Percentiles rank a stretch among this genome's conserved stretches.
phyloP scores from a whole-genome alignment of 441 rosid species.

The Manihot esculenta region DNA sequence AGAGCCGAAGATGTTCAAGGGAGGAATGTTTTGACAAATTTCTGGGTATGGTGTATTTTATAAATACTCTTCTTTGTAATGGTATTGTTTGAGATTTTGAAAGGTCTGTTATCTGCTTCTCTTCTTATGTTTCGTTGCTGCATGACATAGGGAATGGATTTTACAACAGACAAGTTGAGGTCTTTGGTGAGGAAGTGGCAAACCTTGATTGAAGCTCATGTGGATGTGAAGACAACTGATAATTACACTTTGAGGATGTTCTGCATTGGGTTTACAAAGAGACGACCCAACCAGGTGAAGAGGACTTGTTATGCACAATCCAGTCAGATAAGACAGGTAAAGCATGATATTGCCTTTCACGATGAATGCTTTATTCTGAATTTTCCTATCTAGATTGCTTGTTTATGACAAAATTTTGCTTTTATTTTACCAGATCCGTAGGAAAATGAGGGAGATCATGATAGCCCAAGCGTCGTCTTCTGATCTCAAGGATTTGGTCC shows the following conservation, averaged over 20 bases:
- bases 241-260: slow-evolving; percentile 76
- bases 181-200: slow-evolving; percentile 92
- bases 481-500: slow-evolving; percentile 68
- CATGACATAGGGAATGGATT: slow-evolving; percentile 51
- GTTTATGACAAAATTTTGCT: neutral
- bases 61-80: neutral
- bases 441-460: slow-evolving; percentile 80
- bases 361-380: neutral
- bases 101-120: neutral
- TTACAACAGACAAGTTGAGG: slow-evolving; percentile 87
- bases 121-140: neutral
- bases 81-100: neutral
- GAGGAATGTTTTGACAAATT: slow-evolving; percentile 78
- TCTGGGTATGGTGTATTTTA: slow-evolving; percentile 64
- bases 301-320: slow-evolving; percentile 89
- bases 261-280: slow-evolving; percentile 90
- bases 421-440: slow-evolving; percentile 48
- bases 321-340: slow-evolving; percentile 82
- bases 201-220: slow-evolving; percentile 85
- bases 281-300: slow-evolving; percentile 87
- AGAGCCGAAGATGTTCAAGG: slow-evolving; percentile 96
- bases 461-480: slow-evolving; percentile 62
- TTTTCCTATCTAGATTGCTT: neutral
- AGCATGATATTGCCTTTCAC: neutral
- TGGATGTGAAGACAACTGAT: slow-evolving; percentile 89